Conservation (phyloP, 2,329 filamentous ascomycete species). For the Nothophaeocryptopus gaeumannii region DNA sequence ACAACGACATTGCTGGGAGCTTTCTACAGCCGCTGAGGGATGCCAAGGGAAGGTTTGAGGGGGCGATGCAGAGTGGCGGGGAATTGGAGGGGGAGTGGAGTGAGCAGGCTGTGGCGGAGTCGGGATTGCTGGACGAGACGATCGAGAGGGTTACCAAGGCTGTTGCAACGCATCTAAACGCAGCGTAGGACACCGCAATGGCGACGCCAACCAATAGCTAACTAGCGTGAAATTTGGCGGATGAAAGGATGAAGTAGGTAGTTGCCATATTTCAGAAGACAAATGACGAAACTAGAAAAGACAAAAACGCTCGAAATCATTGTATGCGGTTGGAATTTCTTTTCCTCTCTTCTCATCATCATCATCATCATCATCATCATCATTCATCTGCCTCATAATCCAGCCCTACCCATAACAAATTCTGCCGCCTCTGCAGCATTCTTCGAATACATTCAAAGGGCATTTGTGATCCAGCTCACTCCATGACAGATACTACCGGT, state of each 20-base stretch:
- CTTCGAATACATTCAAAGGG: constrained; percentile 36
- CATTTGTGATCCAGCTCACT: constrained; percentile 30
- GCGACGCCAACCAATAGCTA: not conserved
- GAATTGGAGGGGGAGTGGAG: constrained; percentile 38
- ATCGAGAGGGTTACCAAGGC: constrained; percentile 33
- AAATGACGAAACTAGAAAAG: too few species aligned
- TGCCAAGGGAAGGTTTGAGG: constrained; percentile 36
- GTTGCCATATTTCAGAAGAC: too few species aligned
- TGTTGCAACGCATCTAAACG: constrained; percentile 29
- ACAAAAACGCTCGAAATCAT: too few species aligned
- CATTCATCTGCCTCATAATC: not conserved
- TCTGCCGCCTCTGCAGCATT: constrained; percentile 34
- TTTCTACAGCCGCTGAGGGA: constrained; percentile 45
- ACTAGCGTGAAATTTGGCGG: too few species aligned
- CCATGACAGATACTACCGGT: constrained; percentile 38
- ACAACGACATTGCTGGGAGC: constrained; percentile 40
- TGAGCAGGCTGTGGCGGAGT: constrained; percentile 35
- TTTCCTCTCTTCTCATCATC: too few species aligned
- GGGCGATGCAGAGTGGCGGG: constrained; percentile 37
- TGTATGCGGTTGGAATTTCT: too few species aligned
- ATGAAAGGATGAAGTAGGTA: too few species aligned
- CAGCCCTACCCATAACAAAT: constrained; percentile 26
- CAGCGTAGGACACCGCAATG: not conserved
- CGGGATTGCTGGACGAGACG: constrained; percentile 33
- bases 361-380: not conserved